Percentiles rank a stretch among this genome's conserved stretches.
Conservation (phyloP, 1,284 basidiomycete genomes). For the Leccinum pachyderme region DNA sequence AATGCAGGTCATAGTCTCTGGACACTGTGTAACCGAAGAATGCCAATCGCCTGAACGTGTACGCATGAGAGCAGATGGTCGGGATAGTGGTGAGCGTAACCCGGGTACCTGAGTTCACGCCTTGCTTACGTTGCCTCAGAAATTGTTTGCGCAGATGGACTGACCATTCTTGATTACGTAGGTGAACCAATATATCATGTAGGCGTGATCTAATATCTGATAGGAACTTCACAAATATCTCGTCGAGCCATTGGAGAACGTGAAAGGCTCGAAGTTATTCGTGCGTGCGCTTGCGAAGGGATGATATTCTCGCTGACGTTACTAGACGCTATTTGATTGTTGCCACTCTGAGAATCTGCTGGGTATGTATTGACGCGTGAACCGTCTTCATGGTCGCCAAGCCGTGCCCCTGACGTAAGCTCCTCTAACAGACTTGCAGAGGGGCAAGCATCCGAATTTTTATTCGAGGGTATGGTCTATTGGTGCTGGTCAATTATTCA, state of each 20-base stretch:
- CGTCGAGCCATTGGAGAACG: conserved; percentile 16
- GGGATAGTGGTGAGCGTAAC: conserved; percentile 34
- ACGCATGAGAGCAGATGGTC: conserved; percentile 30
- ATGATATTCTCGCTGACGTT: conserved; percentile 1
- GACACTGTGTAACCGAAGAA: conserved; percentile 32
- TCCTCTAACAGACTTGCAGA: conserved; percentile 20
- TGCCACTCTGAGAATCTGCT: conserved; percentile 30
- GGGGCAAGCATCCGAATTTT: conserved; percentile 10
- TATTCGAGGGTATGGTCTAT: conserved; percentile 12
- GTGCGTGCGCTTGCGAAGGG: conserved; percentile 8
- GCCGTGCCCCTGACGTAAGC: background rate
- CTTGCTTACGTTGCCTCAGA: conserved; percentile 15
- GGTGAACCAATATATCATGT: background rate
- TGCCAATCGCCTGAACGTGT: conserved; percentile 21
- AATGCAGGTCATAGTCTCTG: conserved; percentile 24
- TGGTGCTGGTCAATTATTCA: conserved; percentile 21
- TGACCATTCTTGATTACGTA: conserved; percentile 23
- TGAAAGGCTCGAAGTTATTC: conserved; percentile 22
- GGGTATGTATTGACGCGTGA: conserved; percentile 15
- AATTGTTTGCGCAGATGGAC: conserved; percentile 22
- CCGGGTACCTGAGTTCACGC: background rate
- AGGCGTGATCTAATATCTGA: background rate
- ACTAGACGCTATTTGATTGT: conserved; percentile 30
- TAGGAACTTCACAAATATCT: conserved; percentile 23
- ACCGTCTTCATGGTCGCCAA: conserved; percentile 6